A percentile compares a stretch with the other conserved stretches of the same genome.
These are phyloP conservation scores for Pythium pyrilobum DNA, from an alignment of 352 stramenopile genomes.

Conservation along the genomic window DNA sequence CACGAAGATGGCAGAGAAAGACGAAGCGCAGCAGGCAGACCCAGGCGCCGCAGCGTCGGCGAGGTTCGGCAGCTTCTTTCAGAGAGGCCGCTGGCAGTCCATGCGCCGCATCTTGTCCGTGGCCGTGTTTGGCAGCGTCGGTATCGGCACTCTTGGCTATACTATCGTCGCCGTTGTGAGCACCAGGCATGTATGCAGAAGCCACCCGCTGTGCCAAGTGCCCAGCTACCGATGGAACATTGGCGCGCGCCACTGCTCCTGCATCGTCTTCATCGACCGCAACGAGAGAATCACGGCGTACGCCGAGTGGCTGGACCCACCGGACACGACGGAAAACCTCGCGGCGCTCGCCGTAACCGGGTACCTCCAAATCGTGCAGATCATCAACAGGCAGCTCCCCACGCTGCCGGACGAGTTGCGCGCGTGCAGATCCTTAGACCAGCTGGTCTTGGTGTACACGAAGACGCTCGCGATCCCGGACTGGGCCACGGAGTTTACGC, in stretches of 20 bases:
- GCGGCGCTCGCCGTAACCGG: slow-evolving; percentile 10
- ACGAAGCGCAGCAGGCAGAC: not conserved
- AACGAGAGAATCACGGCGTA: not conserved
- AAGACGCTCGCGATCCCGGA: slow-evolving; percentile 14
- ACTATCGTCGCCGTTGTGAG: slow-evolving; percentile 11
- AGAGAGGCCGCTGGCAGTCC: too few relatives aligned
- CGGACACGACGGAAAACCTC: slow-evolving; percentile 11
- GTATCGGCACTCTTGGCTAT: slow-evolving; percentile 9
- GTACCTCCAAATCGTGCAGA: slow-evolving; percentile 18
- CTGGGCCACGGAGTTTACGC: slow-evolving; percentile 13
- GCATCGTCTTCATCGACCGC: slow-evolving; percentile 23
- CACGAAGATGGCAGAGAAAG: slow-evolving; percentile 3
- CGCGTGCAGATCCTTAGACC: slow-evolving; percentile 9
- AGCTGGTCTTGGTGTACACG: slow-evolving; percentile 28
- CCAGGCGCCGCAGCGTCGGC: not conserved
- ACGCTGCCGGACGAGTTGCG: slow-evolving; percentile 12
- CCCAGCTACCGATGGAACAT: slow-evolving; percentile 16
- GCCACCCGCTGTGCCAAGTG: slow-evolving; percentile 11
- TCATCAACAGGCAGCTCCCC: slow-evolving; percentile 20
- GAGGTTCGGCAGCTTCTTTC: too few relatives aligned
- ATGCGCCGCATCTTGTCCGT: not conserved
- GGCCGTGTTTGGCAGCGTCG: slow-evolving; percentile 3
- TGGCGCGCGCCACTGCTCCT: slow-evolving; percentile 13
- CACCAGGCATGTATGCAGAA: not conserved
- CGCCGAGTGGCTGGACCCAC: slow-evolving; percentile 14